Conservation (phyloP, 1,284 basidiomycete species). For the Ceratobasidium sp. region DNA sequence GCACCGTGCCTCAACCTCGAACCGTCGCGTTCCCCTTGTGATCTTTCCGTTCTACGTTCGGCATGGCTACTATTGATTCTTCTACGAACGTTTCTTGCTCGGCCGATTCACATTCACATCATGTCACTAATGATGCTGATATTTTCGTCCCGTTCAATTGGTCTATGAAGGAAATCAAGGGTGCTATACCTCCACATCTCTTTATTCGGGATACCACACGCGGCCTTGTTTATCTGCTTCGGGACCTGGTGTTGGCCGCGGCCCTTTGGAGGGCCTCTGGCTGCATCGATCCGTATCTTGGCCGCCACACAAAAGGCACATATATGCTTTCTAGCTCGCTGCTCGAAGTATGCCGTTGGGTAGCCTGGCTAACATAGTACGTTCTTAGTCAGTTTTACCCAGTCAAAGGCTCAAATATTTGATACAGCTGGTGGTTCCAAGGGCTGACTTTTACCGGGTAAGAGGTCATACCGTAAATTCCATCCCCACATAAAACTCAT, state of each 20-base stretch:
- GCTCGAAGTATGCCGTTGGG: slow-evolving; percentile 54
- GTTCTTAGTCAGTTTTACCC: background rate
- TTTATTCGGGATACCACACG: slow-evolving; percentile 54
- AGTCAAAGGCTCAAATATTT: background rate
- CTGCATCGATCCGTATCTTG: slow-evolving; percentile 57
- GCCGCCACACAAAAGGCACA: slow-evolving; percentile 44
- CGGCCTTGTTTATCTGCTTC: slow-evolving; percentile 54
- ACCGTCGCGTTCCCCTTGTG: background rate
- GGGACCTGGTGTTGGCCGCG: slow-evolving; percentile 59
- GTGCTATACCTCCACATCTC: slow-evolving; percentile 59
- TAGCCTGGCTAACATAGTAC: slow-evolving; percentile 50
- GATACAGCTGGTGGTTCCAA: slow-evolving; percentile 66
- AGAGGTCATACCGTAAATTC: background rate
- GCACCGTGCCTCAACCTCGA: background rate
- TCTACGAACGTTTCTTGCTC: background rate
- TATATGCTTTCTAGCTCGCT: slow-evolving; percentile 47
- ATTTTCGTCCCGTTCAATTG: slow-evolving; percentile 23
- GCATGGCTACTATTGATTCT: background rate
- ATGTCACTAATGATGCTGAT: background rate
- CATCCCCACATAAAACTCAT: background rate
- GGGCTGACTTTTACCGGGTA: slow-evolving; percentile 56
- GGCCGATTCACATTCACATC: background rate
- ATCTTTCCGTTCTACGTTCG: background rate
- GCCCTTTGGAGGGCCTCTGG: slow-evolving; percentile 56
- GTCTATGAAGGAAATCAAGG: slow-evolving; percentile 61